Base-by-base conservation (phyloP, 2,329 filamentous ascomycete genomes). In the Colletotrichum scovillei region DNA sequence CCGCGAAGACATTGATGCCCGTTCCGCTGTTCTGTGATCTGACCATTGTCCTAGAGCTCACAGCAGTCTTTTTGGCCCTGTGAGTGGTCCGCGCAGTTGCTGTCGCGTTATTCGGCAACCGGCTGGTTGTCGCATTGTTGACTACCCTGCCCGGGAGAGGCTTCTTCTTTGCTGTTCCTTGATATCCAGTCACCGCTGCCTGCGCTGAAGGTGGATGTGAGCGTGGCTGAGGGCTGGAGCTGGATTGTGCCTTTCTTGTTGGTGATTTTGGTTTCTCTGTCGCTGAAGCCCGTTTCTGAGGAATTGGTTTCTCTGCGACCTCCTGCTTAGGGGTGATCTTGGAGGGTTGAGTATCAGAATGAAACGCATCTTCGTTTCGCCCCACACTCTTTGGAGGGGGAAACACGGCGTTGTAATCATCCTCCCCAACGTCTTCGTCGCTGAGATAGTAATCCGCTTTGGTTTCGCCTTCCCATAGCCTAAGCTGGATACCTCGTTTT, bases 1-100 rank as follows among this genome's bases (percentile, higher is more conserved):
- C 81, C 7, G 78, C 74, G 60, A 89, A 89, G 1, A 89, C 83
- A 70, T 89, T 90, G 16, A 69, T 75, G 11, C 58, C 63, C 9
- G 59, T 49, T 14, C 38, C 52, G 5, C 12, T 30, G 24, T 30
- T 42, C 8, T 65, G 63, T 16, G 63, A 57, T 11, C 49, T 65
- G 4, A 71, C 28, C 62, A 73, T 73, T 24, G 35, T 73, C 19
- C 67, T 74, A 19, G 63, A 32, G 65, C 38, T 24, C 12, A 49
- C 58, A 35, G 75, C 53, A 28, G 63, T 30, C 60, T 69, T 28
- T 67, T 42, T 53, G 67, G 77, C 35, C 69, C 74, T 68, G 69
- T 79, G 69, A 74, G 77, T 67, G 55, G 77, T 77, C 63, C 77
- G 77, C 55, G 78, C 78, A 32, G 78, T 79, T 53, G 57, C 49